phyloP scores from a whole-genome alignment of 2,329 filamentous ascomycete genomes.

The Alternaria rosae region DNA sequence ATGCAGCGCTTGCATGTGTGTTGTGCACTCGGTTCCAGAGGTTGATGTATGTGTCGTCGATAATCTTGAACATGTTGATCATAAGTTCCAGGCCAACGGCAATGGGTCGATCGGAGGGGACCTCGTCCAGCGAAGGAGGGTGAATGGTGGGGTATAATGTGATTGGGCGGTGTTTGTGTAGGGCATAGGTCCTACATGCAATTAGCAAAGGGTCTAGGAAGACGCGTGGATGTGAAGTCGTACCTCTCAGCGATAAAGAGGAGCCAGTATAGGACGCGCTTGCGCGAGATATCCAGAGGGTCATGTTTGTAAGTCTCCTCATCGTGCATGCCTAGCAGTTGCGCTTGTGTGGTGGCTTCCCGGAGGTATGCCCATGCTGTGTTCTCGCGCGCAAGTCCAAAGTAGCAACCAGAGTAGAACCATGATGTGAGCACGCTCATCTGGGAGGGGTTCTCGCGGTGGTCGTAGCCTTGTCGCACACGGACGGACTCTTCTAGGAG shows the following conservation, averaged over 20 bases:
- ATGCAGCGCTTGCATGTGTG: slow-evolving; percentile 55
- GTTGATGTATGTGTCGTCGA: slow-evolving; percentile 69
- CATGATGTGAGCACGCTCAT: slow-evolving; percentile 68
- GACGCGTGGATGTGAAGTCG: background rate
- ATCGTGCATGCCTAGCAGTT: slow-evolving; percentile 66
- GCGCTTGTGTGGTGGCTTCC: slow-evolving; percentile 67
- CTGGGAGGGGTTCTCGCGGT: slow-evolving; percentile 63
- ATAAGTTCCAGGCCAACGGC: slow-evolving; percentile 67
- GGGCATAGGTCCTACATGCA: slow-evolving; percentile 64
- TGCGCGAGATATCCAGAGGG: slow-evolving; percentile 61
- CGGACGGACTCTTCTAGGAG: slow-evolving; percentile 66
- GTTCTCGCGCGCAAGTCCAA: slow-evolving; percentile 67
- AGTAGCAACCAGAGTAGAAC: slow-evolving; percentile 67
- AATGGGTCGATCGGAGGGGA: slow-evolving; percentile 62
- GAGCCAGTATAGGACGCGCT: slow-evolving; percentile 67
- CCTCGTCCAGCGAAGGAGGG: slow-evolving; percentile 58
- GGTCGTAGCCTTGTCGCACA: slow-evolving; percentile 64
- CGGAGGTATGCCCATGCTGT: slow-evolving; percentile 69
- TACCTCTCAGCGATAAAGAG: slow-evolving; percentile 69
- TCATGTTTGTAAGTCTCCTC: slow-evolving; percentile 63
- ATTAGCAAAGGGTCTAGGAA: slow-evolving; percentile 8
- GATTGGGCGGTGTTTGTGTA: slow-evolving; percentile 69
- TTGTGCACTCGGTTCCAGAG: slow-evolving; percentile 67
- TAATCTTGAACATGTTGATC: slow-evolving; percentile 67
- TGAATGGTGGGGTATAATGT: slow-evolving; percentile 67